A percentile compares a stretch with the other conserved stretches of the same genome.
Evolutionary conservation across 371 early-diverging fungal species (phyloP).

Genomic region (Apophysomyces variabilis): DNA sequence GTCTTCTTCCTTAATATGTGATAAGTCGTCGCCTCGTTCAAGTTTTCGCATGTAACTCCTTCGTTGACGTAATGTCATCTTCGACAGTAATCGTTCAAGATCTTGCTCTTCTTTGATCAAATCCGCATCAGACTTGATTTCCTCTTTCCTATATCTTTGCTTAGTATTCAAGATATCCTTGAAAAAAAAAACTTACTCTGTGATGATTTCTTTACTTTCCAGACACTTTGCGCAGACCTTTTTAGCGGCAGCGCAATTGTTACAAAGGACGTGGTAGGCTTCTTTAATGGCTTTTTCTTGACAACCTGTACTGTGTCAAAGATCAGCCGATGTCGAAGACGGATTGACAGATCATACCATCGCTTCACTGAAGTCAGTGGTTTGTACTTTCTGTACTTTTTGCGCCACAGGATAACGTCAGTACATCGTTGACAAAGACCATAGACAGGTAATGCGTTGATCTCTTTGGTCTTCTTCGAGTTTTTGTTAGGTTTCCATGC

Average conservation of each 20-base stretch:
- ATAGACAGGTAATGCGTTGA: slow-evolving; percentile 80
- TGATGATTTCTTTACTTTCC: slow-evolving; percentile 71
- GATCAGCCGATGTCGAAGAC: slow-evolving; percentile 5
- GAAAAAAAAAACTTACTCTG: neutral
- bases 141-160: slow-evolving; percentile 40
- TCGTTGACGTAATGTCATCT: slow-evolving; percentile 87
- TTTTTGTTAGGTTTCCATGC: slow-evolving; percentile 89
- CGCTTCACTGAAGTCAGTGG: slow-evolving; percentile 89
- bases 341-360: slow-evolving; percentile 65
- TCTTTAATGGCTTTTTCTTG: slow-evolving; percentile 85
- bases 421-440: slow-evolving; percentile 91
- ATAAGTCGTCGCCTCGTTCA: slow-evolving; percentile 67
- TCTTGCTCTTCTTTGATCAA: slow-evolving; percentile 72
- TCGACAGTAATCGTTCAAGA: slow-evolving; percentile 67
- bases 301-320: slow-evolving; percentile 55
- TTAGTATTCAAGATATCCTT: neutral
- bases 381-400: slow-evolving; percentile 96
- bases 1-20: slow-evolving; percentile 37
- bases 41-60: slow-evolving; percentile 83
- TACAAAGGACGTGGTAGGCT: slow-evolving; percentile 95
- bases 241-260: slow-evolving; percentile 78
- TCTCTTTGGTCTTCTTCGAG: slow-evolving; percentile 77
- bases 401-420: slow-evolving; percentile 90
- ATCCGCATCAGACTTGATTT: slow-evolving; percentile 64
- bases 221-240: slow-evolving; percentile 95